Evolutionary conservation across 148 eudicot species (phyloP).

Genomic region (Gaultheria prostrata): DNA sequence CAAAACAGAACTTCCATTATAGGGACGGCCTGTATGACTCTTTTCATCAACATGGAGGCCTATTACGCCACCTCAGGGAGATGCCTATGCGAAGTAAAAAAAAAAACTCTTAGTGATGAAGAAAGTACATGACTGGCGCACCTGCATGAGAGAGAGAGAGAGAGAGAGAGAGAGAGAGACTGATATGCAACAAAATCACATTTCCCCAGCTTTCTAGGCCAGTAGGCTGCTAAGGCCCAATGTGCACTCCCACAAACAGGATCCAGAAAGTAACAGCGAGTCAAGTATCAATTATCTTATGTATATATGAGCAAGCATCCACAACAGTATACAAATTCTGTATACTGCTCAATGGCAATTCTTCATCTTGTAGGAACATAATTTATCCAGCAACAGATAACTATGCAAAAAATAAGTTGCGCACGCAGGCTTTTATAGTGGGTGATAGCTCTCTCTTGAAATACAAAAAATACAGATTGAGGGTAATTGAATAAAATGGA

Average conservation of each 20-base stretch:
- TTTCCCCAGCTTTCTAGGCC: conserved; percentile 69
- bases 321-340: no score
- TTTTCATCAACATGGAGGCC: conserved; percentile 63
- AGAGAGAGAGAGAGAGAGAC: conserved; percentile 2
- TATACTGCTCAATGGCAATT: no score
- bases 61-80: conserved; percentile 63
- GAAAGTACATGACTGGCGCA: no score
- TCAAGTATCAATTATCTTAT: background rate
- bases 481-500: background rate
- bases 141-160: background rate
- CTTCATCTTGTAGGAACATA: no score
- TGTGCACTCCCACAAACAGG: conserved; percentile 87
- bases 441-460: background rate
- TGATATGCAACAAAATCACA: conserved; percentile 54
- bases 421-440: background rate
- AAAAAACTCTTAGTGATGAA: no score
- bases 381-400: no score
- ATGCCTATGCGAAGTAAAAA: conserved; percentile 52
- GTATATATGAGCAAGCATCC: no score
- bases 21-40: conserved; percentile 49
- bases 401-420: no score
- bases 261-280: conserved; percentile 43
- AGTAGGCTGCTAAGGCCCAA: conserved; percentile 74
- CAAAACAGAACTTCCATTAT: conserved; percentile 71
- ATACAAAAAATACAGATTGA: no score